Evolutionary conservation across 2,329 filamentous ascomycete genomes (phyloP).

Genomic region (Arthrobotrys megalospora): DNA sequence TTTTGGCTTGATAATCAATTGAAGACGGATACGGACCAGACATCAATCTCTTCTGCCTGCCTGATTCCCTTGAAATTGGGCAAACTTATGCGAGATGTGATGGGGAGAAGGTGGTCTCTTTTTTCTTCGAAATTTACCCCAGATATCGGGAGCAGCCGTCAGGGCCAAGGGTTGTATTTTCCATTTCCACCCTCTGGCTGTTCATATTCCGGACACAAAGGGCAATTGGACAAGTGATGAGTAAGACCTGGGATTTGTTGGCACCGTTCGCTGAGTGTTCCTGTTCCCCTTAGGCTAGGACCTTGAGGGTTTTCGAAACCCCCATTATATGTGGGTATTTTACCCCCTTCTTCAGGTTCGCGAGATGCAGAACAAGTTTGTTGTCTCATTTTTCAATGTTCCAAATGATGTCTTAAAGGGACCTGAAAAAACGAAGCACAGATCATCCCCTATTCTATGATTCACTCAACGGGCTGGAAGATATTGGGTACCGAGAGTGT

Average conservation of each 20-base stretch:
- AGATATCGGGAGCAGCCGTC: slow-evolving; percentile 57
- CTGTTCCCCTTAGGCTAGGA: slow-evolving; percentile 18
- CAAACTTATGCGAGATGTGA: slow-evolving; percentile 44
- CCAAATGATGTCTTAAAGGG: slow-evolving; percentile 11
- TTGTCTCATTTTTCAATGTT: slow-evolving; percentile 27
- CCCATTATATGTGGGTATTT: slow-evolving; percentile 9
- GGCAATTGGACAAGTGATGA: slow-evolving; percentile 36
- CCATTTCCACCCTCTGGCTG: background rate
- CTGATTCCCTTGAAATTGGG: slow-evolving; percentile 40
- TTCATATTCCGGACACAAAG: slow-evolving; percentile 8
- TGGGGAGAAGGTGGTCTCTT: slow-evolving; percentile 20
- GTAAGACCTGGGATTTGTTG: slow-evolving; percentile 46
- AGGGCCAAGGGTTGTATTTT: slow-evolving; percentile 32
- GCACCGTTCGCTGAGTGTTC: slow-evolving; percentile 17
- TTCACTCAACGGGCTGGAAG: slow-evolving; percentile 3
- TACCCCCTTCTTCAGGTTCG: slow-evolving; percentile 3
- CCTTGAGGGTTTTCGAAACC: slow-evolving; percentile 46
- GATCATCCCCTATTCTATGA: slow-evolving; percentile 15
- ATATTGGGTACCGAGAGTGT: slow-evolving; percentile 28
- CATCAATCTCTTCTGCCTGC: slow-evolving; percentile 42
- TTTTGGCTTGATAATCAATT: slow-evolving; percentile 34
- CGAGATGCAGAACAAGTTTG: slow-evolving; percentile 16
- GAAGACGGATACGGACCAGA: slow-evolving; percentile 11
- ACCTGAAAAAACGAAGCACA: background rate
- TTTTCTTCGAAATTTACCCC: slow-evolving; percentile 41